Base-by-base conservation (phyloP, 2,329 filamentous ascomycete genomes). In the Lecanicillium sp. region DNA sequence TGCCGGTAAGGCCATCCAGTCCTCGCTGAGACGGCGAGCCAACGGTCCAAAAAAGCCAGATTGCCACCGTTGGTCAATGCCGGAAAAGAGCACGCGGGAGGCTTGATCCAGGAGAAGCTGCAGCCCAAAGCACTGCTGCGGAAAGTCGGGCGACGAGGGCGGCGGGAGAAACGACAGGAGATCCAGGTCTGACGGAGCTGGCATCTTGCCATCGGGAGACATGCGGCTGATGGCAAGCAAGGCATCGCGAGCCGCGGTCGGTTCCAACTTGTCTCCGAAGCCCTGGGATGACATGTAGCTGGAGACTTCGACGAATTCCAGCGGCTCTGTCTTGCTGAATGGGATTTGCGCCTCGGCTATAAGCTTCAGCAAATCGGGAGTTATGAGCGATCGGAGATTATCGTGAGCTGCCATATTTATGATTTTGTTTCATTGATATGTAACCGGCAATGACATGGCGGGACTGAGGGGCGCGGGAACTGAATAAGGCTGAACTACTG, bases 81-180 rank as follows among this genome's bases (percentile, higher is more conserved):
- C 42, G 30, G 14, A 21, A 26, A 44, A 44, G 10, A 44, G 30
- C 3, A 27, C 42, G 21, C 42, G 30, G 9, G 42, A 44, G 1
- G 21, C 42, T n/a, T 44, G 30, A 23, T 44, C 42, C 7, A 44
- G 30, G 1, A 44, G 42, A 2, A 44, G 29, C 21, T 36, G 42
- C 30, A 44, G 30, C 4, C 39, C 42, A 3, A 26, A n/a, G 20
- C 42, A 44, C n/a, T 36, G 42, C 11, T 26, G 21, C 30, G 42
- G 42, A n/a, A 44, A 44, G 9, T 44, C 42, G 30, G 42, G 32
- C 20, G 42, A 44, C 32, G 26, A 8, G n/a, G 42, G 42, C 10
- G 42, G 32, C 6, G 42, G 42, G 8, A 44, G 21, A 44, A 44
- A 32, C 11, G 42, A 44, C 42, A 44, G 27, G 15, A 44, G 24